Percentiles rank a stretch among this genome's conserved stretches.
phyloP scores from a whole-genome alignment of 345 rosid genomes.

The Triadica sebifera region DNA sequence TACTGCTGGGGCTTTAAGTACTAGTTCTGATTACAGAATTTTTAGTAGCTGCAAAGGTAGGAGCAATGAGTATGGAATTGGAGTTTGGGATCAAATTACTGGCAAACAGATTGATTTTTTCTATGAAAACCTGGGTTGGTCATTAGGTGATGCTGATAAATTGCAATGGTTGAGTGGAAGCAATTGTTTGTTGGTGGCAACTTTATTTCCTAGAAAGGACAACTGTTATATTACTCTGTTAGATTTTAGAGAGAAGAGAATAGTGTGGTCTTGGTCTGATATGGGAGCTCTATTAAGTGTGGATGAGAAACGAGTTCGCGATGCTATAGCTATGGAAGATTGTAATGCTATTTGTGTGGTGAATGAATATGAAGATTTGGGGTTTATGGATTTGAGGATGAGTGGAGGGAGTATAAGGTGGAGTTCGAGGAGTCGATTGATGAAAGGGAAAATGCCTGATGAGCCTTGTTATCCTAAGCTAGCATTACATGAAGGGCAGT shows the following conservation, averaged over 20 bases:
- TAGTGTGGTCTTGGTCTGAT: conserved; percentile 99
- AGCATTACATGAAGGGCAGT: conserved; percentile 75
- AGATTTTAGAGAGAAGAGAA: conserved; percentile 77
- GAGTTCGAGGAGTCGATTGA: conserved; percentile 86
- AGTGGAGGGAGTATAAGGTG: conserved; percentile 74
- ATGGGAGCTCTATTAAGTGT: conserved; percentile 48
- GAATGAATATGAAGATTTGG: conserved; percentile 89
- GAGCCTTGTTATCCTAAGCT: conserved; percentile 93
- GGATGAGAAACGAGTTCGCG: conserved; percentile 91
- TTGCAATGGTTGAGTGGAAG: conserved; percentile 74
- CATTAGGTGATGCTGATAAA: conserved; percentile 93
- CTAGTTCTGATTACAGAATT: conserved; percentile 55
- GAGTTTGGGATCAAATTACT: conserved; percentile 92
- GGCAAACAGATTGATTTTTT: conserved; percentile 90
- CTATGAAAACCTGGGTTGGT: conserved; percentile 81
- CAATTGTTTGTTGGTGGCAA: conserved; percentile 81
- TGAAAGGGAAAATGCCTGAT: conserved; percentile 81
- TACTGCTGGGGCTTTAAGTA: conserved; percentile 84
- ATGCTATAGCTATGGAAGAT: conserved; percentile 93
- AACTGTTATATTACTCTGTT: conserved; percentile 91
- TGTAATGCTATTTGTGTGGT: conserved; percentile 79
- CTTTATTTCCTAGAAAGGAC: conserved; percentile 92
- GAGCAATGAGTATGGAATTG: conserved; percentile 90
- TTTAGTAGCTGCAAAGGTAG: conserved; percentile 31
- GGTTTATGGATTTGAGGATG: conserved; percentile 85